These are phyloP conservation scores for Spatholobus suberectus DNA, from an alignment of 306 rosid species.

Conservation along the genomic window DNA sequence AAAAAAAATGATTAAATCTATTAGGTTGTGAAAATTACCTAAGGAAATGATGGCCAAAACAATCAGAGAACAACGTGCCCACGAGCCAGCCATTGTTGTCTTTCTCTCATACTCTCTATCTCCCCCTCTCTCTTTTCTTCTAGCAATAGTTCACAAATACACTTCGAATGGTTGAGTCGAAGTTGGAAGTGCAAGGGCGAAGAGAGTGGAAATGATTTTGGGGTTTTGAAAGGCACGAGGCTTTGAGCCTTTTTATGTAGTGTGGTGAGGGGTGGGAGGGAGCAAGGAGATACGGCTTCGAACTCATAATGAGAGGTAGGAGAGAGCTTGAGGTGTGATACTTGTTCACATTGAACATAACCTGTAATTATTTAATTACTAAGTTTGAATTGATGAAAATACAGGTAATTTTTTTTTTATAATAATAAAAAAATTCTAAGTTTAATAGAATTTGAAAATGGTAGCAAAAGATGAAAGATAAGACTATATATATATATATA, in stretches of 20 bases:
- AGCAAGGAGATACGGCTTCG: too few species aligned
- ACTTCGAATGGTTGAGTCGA: neutral
- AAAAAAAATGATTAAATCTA: conserved; percentile 50
- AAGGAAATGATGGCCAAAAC: conserved; percentile 69
- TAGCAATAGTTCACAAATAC: neutral
- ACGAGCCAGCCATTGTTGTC: conserved; percentile 68
- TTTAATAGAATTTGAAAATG: too few species aligned
- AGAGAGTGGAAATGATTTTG: neutral
- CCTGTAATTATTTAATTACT: too few species aligned
- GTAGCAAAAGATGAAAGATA: too few species aligned
- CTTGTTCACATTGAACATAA: too few species aligned
- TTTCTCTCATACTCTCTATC: neutral
- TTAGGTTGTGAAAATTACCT: conserved; percentile 51
- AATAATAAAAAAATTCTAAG: too few species aligned
- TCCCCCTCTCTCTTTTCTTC: neutral
- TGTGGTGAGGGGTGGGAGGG: neutral
- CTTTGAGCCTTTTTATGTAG: conserved; percentile 42
- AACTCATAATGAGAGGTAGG: too few species aligned
- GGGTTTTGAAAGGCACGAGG: conserved; percentile 32
- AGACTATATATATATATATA: too few species aligned
- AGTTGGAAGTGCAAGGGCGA: neutral
- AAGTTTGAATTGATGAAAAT: too few species aligned
- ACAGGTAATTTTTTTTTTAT: too few species aligned
- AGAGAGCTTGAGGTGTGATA: too few species aligned
- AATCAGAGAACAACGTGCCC: conserved; percentile 66